A percentile compares a stretch with the other conserved stretches of the same genome.
phyloP scores from a whole-genome alignment of 2,329 filamentous ascomycete species.

The Bipolaris gigantea region DNA sequence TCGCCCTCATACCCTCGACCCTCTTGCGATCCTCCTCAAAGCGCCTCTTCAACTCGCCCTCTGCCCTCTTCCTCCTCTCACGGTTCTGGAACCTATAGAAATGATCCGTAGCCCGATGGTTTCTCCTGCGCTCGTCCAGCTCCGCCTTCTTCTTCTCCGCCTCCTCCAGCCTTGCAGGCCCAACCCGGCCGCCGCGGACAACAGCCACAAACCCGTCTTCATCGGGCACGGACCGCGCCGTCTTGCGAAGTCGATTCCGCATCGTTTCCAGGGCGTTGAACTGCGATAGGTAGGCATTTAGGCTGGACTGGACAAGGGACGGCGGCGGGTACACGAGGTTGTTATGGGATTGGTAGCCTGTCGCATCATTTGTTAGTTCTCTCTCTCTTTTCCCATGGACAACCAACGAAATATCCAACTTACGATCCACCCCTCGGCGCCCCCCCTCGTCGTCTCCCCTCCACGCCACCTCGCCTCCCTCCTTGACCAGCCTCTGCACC shows the following conservation, averaged over 20 bases:
- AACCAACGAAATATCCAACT: conserved; percentile 25
- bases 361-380: neutral
- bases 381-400: too few species aligned
- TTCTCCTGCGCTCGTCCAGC: conserved; percentile 60
- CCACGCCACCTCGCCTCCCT: conserved; percentile 68
- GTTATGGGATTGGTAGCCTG: conserved; percentile 66
- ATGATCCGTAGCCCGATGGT: conserved; percentile 60
- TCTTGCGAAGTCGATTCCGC: conserved; percentile 62
- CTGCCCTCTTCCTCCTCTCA: conserved; percentile 76
- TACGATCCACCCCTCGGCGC: conserved; percentile 57
- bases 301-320: conserved; percentile 66
- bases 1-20: conserved; percentile 70
- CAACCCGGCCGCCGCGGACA: conserved; percentile 68
- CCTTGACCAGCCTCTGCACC: conserved; percentile 61
- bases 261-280: conserved; percentile 70
- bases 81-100: conserved; percentile 85
- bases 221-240: conserved; percentile 77
- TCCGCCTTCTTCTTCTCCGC: conserved; percentile 59
- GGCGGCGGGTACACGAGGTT: conserved; percentile 71
- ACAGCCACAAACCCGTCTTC: conserved; percentile 97
- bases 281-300: conserved; percentile 84
- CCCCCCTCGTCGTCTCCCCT: conserved; percentile 53
- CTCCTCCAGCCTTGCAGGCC: conserved; percentile 73
- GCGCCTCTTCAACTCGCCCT: conserved; percentile 66
- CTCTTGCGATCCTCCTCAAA: conserved; percentile 78